Evolutionary conservation across 768 basidiomycete species (phyloP), one percentile per base, ranked within the genome.

Genomic region (Boletellus emodensis): DNA sequence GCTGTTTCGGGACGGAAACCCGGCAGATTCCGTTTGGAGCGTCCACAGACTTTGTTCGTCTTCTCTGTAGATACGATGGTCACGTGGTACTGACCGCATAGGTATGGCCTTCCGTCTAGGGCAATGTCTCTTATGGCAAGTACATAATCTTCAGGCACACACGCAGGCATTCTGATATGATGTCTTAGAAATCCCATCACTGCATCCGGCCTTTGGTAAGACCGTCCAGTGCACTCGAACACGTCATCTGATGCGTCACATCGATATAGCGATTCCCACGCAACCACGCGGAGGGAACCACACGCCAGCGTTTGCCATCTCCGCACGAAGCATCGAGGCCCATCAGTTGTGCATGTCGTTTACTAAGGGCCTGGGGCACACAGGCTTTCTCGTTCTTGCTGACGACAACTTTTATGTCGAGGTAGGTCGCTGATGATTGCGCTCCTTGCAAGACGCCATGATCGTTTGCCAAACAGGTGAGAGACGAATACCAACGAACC

Each of bases 1-100:
- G 58, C 38, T 67, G 67, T 37, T 85, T 80, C 53, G 78, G 75
- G 14, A 59, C 79, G 63, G 57, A 55, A 30, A 63, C 67, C 6
- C 51, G 46, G n/a, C 58, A 65, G 38, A 68, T 60, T 10, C 68
- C 74, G 4, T 71, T 79, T 9, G 68, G 68, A 15, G 87, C 85
- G 3, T 89, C 86, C 5, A 88, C 88, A 9, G 88, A 90, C 66
- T 89, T 90, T 64, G 88, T 89, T 54, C 71, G 85, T 73, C 4
- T 48, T 49, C 34, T 24, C 2, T 30, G 34, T 42, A 26, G 22
- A 40, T 48, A 35, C 41, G 9, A 9, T 11, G 35, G 30, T 22
- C 12, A 24, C 24, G 17, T 15, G n/a, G 17, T 30, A 45, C 45
- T 55, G 39, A 57, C 47, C n/a, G 46, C 30, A 30, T 30, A 9